A percentile compares a stretch with the other conserved stretches of the same genome.
Evolutionary conservation across 1,139 yeast species (phyloP).

Genomic region (Suhomyces panamericanus): DNA sequence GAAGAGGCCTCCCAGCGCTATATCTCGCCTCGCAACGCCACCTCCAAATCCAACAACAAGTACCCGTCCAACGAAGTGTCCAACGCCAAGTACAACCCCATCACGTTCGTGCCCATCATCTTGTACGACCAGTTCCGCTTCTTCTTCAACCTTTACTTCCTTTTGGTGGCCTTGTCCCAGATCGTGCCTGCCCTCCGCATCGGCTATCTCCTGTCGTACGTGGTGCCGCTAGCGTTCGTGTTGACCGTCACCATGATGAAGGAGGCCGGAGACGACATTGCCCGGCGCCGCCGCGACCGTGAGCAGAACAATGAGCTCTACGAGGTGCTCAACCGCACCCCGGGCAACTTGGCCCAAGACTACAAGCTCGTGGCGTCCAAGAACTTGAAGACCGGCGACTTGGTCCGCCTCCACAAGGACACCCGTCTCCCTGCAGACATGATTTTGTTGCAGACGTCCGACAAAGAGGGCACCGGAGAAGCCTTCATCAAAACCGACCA

Average conservation of each 20-base stretch:
- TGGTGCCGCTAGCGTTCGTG: conserved; percentile 93
- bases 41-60: conserved; percentile 18
- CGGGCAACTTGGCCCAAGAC: conserved; percentile 27
- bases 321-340: conserved; percentile 57
- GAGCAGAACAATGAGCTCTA: conserved; percentile 86
- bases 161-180: conserved; percentile 92
- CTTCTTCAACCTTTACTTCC: conserved; percentile 89
- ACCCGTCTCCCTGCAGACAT: conserved; percentile 91
- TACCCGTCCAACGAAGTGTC: conserved; percentile 83
- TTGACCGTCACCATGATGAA: conserved; percentile 89
- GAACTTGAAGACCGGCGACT: conserved; percentile 80
- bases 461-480: conserved; percentile 68
- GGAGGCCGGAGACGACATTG: conserved; percentile 93
- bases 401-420: conserved; percentile 79
- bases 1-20: conserved; percentile 27
- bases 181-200: conserved; percentile 88
- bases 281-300: conserved; percentile 82
- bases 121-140: conserved; percentile 95
- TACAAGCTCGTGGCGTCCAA: conserved; percentile 53
- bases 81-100: conserved; percentile 90
- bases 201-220: conserved; percentile 89
- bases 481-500: conserved; percentile 96
- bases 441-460: conserved; percentile 81
- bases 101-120: conserved; percentile 84
- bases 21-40: conserved; percentile 40